These are phyloP conservation scores for Xylariaceae sp. DNA, from an alignment of 2,329 filamentous ascomycete genomes.

Conservation along the genomic window DNA sequence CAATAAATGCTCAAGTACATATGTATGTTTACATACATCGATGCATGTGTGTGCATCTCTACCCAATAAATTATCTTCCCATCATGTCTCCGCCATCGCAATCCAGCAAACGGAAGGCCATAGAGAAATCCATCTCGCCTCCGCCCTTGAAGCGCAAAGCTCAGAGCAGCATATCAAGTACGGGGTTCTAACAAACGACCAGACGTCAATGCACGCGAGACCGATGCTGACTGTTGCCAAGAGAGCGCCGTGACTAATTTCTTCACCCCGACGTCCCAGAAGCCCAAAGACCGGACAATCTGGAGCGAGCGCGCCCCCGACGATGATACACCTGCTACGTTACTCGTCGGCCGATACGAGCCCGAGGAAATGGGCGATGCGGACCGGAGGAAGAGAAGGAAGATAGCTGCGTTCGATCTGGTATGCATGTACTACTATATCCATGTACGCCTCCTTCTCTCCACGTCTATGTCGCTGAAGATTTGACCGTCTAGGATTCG, in stretches of 20 bases:
- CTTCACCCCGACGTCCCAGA: conserved; percentile 86
- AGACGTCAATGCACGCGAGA: conserved; percentile 15
- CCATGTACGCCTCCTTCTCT: not conserved
- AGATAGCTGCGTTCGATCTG: conserved; percentile 73
- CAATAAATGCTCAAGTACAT: too few relatives aligned
- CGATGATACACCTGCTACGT: conserved; percentile 53
- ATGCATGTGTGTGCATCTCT: too few relatives aligned
- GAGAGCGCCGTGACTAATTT: conserved; percentile 77
- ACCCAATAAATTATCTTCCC: not conserved
- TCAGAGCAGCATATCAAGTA: conserved; percentile 56
- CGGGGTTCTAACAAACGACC: conserved; percentile 20
- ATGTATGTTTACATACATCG: too few relatives aligned
- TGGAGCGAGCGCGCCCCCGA: conserved; percentile 69
- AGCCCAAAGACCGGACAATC: conserved; percentile 71
- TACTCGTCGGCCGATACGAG: conserved; percentile 76
- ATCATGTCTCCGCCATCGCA: conserved; percentile 17
- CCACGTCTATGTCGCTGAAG: conserved; percentile 5
- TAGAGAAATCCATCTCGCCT: conserved; percentile 52
- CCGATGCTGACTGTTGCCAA: conserved; percentile 35
- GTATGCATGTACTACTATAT: conserved; percentile 38
- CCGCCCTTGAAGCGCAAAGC: conserved; percentile 56
- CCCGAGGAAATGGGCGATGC: conserved; percentile 43
- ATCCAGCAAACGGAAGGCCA: conserved; percentile 31
- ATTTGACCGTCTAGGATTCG: conserved; percentile 64
- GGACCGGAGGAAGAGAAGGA: conserved; percentile 46